Evolutionary conservation across 768 basidiomycete species (phyloP).

Genomic region (Trametopsis cervina): DNA sequence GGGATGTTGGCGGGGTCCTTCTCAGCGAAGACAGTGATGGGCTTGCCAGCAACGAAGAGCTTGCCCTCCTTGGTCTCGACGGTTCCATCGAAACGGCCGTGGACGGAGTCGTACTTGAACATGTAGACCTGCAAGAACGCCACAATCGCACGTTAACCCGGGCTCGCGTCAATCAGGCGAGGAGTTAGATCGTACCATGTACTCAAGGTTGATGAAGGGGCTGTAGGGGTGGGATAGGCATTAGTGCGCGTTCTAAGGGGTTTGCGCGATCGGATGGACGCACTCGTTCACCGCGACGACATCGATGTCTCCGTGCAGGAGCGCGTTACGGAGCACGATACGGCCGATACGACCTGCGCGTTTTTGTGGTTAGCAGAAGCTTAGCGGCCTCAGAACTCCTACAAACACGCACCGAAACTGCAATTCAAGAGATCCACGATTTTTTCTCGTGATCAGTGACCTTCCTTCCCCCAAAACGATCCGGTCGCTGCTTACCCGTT

Average conservation of each 20-base stretch:
- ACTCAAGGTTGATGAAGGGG: conserved; percentile 94
- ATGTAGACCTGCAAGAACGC: conserved; percentile 70
- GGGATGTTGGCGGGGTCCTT: conserved; percentile 80
- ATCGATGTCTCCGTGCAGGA: conserved; percentile 66
- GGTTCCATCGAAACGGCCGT: conserved; percentile 86
- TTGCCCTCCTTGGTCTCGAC: conserved; percentile 83
- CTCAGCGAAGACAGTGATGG: conserved; percentile 76
- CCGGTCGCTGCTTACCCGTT: conserved; percentile 64
- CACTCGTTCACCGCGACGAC: conserved; percentile 95
- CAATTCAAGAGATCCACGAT: too few relatives aligned
- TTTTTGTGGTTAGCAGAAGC: background rate
- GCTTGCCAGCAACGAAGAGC: conserved; percentile 76
- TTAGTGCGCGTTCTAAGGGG: conserved; percentile 8
- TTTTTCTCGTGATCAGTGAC: background rate
- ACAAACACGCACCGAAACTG: conserved; percentile 69
- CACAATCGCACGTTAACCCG: background rate
- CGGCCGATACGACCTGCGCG: conserved; percentile 93
- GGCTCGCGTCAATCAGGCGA: background rate
- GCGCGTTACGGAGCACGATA: conserved; percentile 94
- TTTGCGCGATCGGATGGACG: conserved; percentile 26
- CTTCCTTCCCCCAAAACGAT: background rate
- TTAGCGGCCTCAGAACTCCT: too few relatives aligned
- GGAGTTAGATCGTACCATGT: conserved; percentile 64
- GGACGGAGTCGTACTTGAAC: conserved; percentile 96
- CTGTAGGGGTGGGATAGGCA: conserved; percentile 31